Evolutionary conservation across 352 stramenopile genomes (phyloP), one percentile per base, ranked within the genome.

Genomic region (Pythium aristosporum): DNA sequence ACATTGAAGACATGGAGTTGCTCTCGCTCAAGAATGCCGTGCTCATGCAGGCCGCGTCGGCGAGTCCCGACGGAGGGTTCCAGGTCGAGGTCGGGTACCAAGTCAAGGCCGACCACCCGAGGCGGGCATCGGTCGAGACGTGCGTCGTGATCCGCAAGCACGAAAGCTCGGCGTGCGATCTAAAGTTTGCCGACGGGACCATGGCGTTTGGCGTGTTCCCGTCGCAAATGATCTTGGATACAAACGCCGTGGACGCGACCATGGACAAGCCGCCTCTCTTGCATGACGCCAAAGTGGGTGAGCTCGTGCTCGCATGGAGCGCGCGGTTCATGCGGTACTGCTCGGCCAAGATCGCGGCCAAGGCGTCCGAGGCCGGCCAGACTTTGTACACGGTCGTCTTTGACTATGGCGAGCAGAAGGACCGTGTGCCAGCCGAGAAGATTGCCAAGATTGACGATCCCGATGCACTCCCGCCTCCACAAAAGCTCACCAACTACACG

Each of bases 201-300:
- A 92, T 92, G 41, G 71, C 79, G 8, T 89, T 90, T 20, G 77
- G 88, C 20, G 79, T 92, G 6, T 92, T 88, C 41, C 83, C 83
- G 9, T 89, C 83, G 10, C 83, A 92, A 69, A 92, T 92, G 83
- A 84, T 90, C 13, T 62, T 90, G 13, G 80, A 91, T 57, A 69
- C 66, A 18, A 57, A 52, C 20, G 50, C 51, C 12, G 57, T 69
- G 9, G 65, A 55, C 36, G 34, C 67, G 5, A 43, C 42, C 16
- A 34, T 61, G 56, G 61, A 67, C 25, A 47, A 79, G 42, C 13
- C 44, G 12, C 55, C 48, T 10, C 18, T 59, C 15, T 5, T 65
- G 6, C 39, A 69, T n/a, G 71, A 74, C 11, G 63, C 75, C n/a
- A 43, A 52, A 5, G 55, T 80, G 0, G 79, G 74, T 9, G 79